Base-by-base conservation (phyloP, 108 stramenopile genomes). In the Fragilariopsis cylindrus region DNA sequence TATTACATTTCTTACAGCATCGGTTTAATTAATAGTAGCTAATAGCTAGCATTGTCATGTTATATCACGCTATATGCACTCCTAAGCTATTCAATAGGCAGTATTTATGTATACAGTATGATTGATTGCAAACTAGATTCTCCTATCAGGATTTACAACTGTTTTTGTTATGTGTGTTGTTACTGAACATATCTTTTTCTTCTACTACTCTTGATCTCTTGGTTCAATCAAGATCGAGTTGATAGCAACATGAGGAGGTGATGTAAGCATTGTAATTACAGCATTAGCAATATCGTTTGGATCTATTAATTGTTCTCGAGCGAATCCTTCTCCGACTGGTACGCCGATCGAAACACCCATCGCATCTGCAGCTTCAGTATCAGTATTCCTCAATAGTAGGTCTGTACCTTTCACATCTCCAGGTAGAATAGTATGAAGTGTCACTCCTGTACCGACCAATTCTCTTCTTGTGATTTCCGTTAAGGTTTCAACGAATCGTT, bases 151-250 rank as follows among this genome's bases (percentile, higher is more conserved):
- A 30, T 30, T 30, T 30, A 30, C 30, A 30, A 30, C 30, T 30
- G 30, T 30, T 30, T 30, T 30, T 30, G 30, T 2, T 30, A 30
- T 30, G 30, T 30, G 2, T 30, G 30, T 30, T 30, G 30, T 30
- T 30, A 30, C 30, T 30, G 30, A 30, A 30, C 30, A 30, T 30
- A 2, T 30, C 60, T 12, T 62, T 30, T 18, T 62, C 11, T 62
- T 13, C 60, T 12, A 57, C 40, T 75, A 80, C 12, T 63, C 71
- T 58, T 81, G 80, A 73, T 84, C 86, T 39, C 90, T 73, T 19
- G 90, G 85, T 69, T 93, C 92, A 30, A 93, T 85, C 57, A 93
- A 73, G 67, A 93, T 81, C 60, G 84, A 85, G 78, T 93, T 93
- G 19, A 93, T 77, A 48, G 89, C 92, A 44, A 91, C 89, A 78